Evolutionary conservation across 345 rosid genomes (phyloP), one percentile per base, ranked within the genome.

Genomic region (Zanthoxylum bungeanum): DNA sequence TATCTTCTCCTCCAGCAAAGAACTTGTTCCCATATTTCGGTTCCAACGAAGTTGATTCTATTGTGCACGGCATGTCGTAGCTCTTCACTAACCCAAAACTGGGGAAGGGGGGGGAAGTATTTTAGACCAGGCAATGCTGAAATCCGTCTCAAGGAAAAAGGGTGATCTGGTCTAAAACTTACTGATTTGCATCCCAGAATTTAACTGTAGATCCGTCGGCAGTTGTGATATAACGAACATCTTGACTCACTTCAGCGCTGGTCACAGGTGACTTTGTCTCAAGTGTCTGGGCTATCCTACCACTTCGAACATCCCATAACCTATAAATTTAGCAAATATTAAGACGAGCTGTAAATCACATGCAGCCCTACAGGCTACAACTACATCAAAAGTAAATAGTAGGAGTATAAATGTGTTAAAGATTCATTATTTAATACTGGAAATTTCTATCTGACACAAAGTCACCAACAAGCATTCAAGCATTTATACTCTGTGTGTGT

Each of bases 1-100:
- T 90, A 73, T 90, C 93, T 76, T 93, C 98, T 81, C 98, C 94
- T 51, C 97, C 97, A 64, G 93, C 91, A 67, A 90, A 82, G 72
- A 93, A 91, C 83, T 89, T 93, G 59, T 83, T 90, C 17, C 98
- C 98, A 74, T 76, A 64, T 73, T 84, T 91, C 7, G 97, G 93
- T 75, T 93, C 98, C 80, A 93, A 49, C 0, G 97, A 93, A 4
- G 91, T 91, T 28, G 94, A 89, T 79, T 91, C 94, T 59, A 83
- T 79, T 53, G 76, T 81, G 81, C 85, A 85, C 33, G 81, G 81
- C 85, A 82, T 82, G 73, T 76, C 75, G 79, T 76, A 79, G 70
- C 83, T 79, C 71, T 82, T 82, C 33, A 79, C 79, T 12, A 76
- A 59, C 42, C 85, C 83, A 76, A 78, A 82, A 60, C 83, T 82